Percentiles rank a stretch among this genome's conserved stretches.
These are phyloP conservation scores for Cardamine occulta DNA, from an alignment of 345 rosid species.

Conservation along the genomic window DNA sequence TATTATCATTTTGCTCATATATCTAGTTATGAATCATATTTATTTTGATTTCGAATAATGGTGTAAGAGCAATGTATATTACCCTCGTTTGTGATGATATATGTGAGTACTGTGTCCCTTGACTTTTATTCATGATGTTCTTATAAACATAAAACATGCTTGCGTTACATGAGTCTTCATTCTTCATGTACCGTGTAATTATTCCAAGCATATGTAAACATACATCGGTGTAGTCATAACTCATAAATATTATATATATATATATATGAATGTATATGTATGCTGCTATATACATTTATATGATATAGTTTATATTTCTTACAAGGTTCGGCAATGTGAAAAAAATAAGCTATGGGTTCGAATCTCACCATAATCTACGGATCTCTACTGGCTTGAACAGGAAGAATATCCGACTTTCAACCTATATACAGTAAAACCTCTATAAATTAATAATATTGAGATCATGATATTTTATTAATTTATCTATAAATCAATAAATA, in stretches of 20 bases:
- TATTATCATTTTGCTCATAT: not conserved
- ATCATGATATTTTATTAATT: too few species aligned
- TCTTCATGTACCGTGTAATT: not conserved
- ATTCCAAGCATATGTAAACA: not conserved
- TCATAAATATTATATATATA: too few species aligned
- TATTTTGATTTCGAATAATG: not conserved
- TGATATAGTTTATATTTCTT: not conserved
- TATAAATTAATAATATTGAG: too few species aligned
- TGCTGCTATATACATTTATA: not conserved
- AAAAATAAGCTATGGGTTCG: not conserved
- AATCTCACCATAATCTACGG: not conserved
- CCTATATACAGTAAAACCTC: too few species aligned
- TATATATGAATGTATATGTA: not conserved
- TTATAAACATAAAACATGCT: not conserved
- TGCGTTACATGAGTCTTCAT: constrained; percentile 1
- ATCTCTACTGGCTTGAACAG: not conserved
- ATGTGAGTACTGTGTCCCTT: not conserved
- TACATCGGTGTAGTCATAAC: not conserved
- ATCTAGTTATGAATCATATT: not conserved
- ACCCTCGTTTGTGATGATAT: not conserved
- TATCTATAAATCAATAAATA: too few species aligned
- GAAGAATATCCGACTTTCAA: not conserved
- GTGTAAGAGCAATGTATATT: not conserved
- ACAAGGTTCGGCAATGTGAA: not conserved
- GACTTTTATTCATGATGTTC: not conserved